Percentiles rank a stretch among this genome's conserved stretches.
Evolutionary conservation across 805 yeast genomes (phyloP).

Genomic region (Teunomyces funiuensis): DNA sequence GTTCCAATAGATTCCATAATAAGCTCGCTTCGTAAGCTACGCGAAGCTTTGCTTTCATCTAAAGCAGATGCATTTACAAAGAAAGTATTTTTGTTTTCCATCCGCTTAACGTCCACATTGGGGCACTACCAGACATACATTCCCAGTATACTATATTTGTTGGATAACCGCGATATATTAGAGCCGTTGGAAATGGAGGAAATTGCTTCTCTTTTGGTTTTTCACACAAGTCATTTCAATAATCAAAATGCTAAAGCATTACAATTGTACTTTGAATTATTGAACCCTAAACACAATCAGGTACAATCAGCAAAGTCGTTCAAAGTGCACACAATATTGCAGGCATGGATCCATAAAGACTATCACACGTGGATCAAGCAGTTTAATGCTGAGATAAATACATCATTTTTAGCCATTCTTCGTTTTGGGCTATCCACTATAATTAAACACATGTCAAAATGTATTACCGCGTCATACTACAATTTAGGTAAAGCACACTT

Average conservation of each 20-base stretch:
- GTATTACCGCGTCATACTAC: constrained; percentile 36
- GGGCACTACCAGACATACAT: constrained; percentile 56
- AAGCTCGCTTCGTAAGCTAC: constrained; percentile 43
- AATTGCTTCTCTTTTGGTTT: constrained; percentile 39
- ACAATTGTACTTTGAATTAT: constrained; percentile 25
- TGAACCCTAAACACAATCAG: constrained; percentile 13
- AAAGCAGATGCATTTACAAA: constrained; percentile 39
- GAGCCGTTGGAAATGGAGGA: constrained; percentile 34
- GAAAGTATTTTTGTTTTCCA: constrained; percentile 49
- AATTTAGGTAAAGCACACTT: constrained; percentile 28
- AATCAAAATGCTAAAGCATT: constrained; percentile 32
- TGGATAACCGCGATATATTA: constrained; percentile 19
- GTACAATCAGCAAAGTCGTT: not conserved
- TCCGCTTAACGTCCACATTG: constrained; percentile 42
- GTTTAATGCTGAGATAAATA: constrained; percentile 34
- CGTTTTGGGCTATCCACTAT: constrained; percentile 37
- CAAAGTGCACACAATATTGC: constrained; percentile 11
- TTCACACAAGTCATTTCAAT: constrained; percentile 48
- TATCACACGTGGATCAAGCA: constrained; percentile 28
- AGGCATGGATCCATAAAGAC: constrained; percentile 31
- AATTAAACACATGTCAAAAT: constrained; percentile 30
- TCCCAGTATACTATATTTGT: constrained; percentile 49
- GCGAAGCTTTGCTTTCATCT: constrained; percentile 53
- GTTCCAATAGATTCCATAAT: constrained; percentile 26
- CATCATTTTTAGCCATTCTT: constrained; percentile 39